Evolutionary conservation across 2,329 filamentous ascomycete species (phyloP), one percentile per base, ranked within the genome.

Genomic region (Hirsutella rhossiliensis): DNA sequence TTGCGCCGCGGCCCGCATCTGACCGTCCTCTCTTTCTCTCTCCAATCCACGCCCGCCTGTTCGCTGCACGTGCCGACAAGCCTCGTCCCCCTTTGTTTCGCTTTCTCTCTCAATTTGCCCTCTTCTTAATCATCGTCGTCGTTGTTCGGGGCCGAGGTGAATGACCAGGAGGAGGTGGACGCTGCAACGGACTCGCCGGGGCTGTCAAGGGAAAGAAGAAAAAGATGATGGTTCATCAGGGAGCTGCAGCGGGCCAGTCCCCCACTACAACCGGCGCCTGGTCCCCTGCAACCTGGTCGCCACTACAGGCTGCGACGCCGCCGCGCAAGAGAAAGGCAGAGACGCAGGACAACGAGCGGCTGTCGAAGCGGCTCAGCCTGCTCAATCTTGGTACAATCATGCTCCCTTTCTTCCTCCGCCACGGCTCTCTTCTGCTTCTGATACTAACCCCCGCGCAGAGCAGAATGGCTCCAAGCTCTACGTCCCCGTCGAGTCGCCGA

Each of bases 351-450:
- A 79, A 76, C 51, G 77, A 94, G 65, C 82, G 88, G 43, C 74
- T 96, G 50, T 83, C 84, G 40, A 96, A 96, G 68, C 76, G 84
- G 51, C 73, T 96, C 62, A 85, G 87, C 59, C 69, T 85, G 42
- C 73, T 96, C 44, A 88, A 89, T 60, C 67, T 96, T 51, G 84
- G 87, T 92, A 77, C 45, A n/a, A 69, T 30, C 7, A 8, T 13
- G 2, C 13, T 20, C 13, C 18, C 38, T 31, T 19, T 41, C 8
- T n/a, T 32, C 11, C 12, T n/a, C 31, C n/a, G n/a, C n/a, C n/a
- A n/a, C n/a, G n/a, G n/a, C n/a, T n/a, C n/a, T n/a, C n/a, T n/a
- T n/a, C n/a, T n/a, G n/a, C n/a, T n/a, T n/a, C n/a, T n/a, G n/a
- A n/a, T 37, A 37, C n/a, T 17, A 3, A 17, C 13, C n/a, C 4